Evolutionary conservation across 73 alveolate species (phyloP).

Genomic region (Diophrys sp.): DNA sequence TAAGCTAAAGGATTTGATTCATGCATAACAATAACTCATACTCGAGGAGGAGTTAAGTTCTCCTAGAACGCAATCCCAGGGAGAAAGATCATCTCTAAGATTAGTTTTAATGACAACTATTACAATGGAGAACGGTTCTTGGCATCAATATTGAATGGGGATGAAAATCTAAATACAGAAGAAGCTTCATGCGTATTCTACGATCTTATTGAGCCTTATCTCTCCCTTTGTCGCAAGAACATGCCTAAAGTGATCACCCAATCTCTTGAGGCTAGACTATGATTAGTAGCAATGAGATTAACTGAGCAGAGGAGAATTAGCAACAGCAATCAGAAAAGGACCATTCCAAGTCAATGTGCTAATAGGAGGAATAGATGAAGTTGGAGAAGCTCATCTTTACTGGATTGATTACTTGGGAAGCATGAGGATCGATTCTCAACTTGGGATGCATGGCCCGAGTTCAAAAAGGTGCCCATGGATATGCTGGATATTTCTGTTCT

Average conservation of each 20-base stretch:
- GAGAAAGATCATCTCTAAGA: background rate
- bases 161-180: background rate
- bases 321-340: slow-evolving; percentile 78
- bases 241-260: too few species aligned
- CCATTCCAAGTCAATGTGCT: slow-evolving; percentile 79
- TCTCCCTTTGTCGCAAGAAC: too few species aligned
- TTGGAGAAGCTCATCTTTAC: slow-evolving; percentile 75
- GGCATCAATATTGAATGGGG: background rate
- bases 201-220: too few species aligned
- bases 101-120: background rate
- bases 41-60: background rate
- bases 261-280: too few species aligned
- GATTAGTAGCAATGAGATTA: too few species aligned
- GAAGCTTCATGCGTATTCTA: too few species aligned
- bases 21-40: background rate
- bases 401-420: slow-evolving; percentile 94
- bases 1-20: background rate
- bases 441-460: slow-evolving; percentile 80
- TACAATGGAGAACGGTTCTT: background rate
- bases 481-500: slow-evolving; percentile 85
- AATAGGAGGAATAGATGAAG: slow-evolving; percentile 85
- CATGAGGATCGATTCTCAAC: slow-evolving; percentile 87
- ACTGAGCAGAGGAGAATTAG: too few species aligned
- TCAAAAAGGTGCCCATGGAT: slow-evolving; percentile 91
- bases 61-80: background rate